Evolutionary conservation across 106 monocot genomes (phyloP).

Genomic region (Apostasia ramifera): DNA sequence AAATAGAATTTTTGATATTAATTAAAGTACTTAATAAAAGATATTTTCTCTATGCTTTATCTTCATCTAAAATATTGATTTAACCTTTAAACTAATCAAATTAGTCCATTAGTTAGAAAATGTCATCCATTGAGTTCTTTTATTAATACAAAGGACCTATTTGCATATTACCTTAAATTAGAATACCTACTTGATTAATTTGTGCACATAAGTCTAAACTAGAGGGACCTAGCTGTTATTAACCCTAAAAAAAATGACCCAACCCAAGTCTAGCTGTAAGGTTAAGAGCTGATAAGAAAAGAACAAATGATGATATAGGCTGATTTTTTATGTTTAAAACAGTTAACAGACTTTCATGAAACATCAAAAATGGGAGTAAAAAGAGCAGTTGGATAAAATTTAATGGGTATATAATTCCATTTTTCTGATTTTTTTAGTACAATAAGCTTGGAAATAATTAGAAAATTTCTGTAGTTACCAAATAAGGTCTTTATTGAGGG

Average conservation of each 20-base stretch:
- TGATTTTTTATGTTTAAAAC: not conserved
- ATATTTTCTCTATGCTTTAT: too few species aligned
- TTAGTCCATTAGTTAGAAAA: too few species aligned
- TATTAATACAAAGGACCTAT: too few species aligned
- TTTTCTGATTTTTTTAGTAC: not conserved
- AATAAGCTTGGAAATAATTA: constrained; percentile 5
- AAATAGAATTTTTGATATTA: too few species aligned
- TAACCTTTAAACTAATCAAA: too few species aligned
- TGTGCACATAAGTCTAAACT: not conserved
- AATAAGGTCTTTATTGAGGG: constrained; percentile 77
- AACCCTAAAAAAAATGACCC: not conserved
- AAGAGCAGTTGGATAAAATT: not conserved
- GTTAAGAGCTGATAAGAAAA: too few species aligned
- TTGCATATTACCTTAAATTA: too few species aligned
- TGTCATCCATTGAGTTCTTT: too few species aligned
- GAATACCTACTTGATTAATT: too few species aligned
- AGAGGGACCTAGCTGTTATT: not conserved
- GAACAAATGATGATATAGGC: too few species aligned
- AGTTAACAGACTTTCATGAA: not conserved
- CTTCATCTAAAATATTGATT: too few species aligned
- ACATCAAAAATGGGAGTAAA: not conserved
- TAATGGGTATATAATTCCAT: not conserved
- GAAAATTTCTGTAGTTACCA: constrained; percentile 21
- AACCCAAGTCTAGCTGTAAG: not conserved
- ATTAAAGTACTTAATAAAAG: too few species aligned